Evolutionary conservation across 2,329 filamentous ascomycete genomes (phyloP), one percentile per base, ranked within the genome.

Genomic region (Cladosporium sp.): DNA sequence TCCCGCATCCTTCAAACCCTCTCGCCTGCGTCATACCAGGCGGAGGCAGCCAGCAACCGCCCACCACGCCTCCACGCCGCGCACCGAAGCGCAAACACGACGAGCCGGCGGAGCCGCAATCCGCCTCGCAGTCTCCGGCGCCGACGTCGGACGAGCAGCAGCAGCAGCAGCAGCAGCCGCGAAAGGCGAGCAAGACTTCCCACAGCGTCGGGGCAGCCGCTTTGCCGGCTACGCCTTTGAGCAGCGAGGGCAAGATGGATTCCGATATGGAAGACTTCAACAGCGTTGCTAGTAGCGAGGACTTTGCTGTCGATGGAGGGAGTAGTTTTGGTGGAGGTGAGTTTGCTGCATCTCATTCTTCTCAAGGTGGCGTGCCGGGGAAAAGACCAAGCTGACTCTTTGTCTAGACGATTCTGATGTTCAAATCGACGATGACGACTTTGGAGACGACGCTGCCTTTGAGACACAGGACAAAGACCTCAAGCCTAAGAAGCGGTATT

Each of bases 241-340:
- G 56, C 48, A 51, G 42, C 42, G 48, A 55, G 13, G 38, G 66
- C 68, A 80, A 76, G 57, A 96, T 96, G 91, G 90, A 96, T 73
- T 96, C 91, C 7, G 92, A 97, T 62, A 44, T 50, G 17, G 90
- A 96, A 64, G 92, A 96, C 54, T 91, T 91, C 70, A 86, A 93
- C 80, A 95, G 88, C 61, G 83, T 84, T 65, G 78, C 85, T 61
- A 92, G 88, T 37, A 95, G 87, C 65, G 85, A 88, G 57, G 80
- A 81, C 54, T 80, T 89, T 54, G 79, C 59, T 32, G 59, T 58
- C 22, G 80, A 86, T 56, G 87, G 90, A 54, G 90, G 87, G 60
- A 90, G 89, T 49, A 88, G 90, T 61, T 64, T 76, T 47, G 73
- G 67, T 50, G 72, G 68, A 29, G 73, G 71, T 72, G 59, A 58